A percentile compares a stretch with the other conserved stretches of the same genome.
Evolutionary conservation across 2,329 filamentous ascomycete genomes (phyloP).

Genomic region (Ascochyta rabiei): DNA sequence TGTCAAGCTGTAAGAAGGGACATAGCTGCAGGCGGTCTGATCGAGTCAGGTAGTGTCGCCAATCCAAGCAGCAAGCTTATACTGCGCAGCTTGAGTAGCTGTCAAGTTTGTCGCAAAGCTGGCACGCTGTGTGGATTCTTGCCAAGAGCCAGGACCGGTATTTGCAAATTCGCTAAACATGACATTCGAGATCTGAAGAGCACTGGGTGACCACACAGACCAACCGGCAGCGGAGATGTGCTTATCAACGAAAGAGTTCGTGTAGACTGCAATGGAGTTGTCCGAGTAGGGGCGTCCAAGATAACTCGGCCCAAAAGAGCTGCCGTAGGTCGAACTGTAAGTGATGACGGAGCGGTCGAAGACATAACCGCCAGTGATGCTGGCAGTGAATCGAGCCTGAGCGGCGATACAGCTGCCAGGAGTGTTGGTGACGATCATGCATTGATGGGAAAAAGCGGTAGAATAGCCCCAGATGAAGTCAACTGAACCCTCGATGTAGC

Average conservation of each 20-base stretch:
- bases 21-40: constrained; percentile 48
- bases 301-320: constrained; percentile 41
- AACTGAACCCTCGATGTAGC: constrained; percentile 58
- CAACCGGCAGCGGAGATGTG: constrained; percentile 44
- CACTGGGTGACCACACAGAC: constrained; percentile 41
- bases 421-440: constrained; percentile 41
- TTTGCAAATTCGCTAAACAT: constrained; percentile 46
- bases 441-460: constrained; percentile 56
- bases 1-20: constrained; percentile 33
- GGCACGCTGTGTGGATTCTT: constrained; percentile 35
- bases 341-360: constrained; percentile 58
- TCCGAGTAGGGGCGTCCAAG: constrained; percentile 56
- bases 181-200: constrained; percentile 45
- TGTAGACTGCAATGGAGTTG: constrained; percentile 43
- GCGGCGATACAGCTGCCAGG: constrained; percentile 31
- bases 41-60: constrained; percentile 53
- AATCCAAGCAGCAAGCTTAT: constrained; percentile 48
- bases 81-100: constrained; percentile 42
- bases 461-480: constrained; percentile 64
- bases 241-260: constrained; percentile 45
- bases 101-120: constrained; percentile 48
- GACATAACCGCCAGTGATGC: constrained; percentile 55
- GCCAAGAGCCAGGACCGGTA: constrained; percentile 42
- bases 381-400: constrained; percentile 21
- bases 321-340: constrained; percentile 44